phyloP scores from a whole-genome alignment of 2,329 filamentous ascomycete genomes.

The Colletotrichum limetticola region DNA sequence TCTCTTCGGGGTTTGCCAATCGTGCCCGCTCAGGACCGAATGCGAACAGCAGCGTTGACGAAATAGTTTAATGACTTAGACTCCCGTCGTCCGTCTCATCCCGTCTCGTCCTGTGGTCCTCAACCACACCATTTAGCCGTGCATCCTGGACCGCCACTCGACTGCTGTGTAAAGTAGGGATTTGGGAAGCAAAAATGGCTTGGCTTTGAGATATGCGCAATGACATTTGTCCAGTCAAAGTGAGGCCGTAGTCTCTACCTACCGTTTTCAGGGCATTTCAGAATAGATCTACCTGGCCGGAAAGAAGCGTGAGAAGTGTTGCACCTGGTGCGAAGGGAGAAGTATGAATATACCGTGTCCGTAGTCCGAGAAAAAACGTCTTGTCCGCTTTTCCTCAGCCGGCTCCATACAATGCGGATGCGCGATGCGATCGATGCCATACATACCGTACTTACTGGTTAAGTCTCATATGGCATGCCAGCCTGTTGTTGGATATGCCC shows the following conservation, averaged over 20 bases:
- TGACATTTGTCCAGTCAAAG: not conserved
- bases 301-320: not conserved
- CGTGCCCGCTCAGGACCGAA: not conserved
- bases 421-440: too few species aligned
- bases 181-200: not conserved
- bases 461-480: not conserved
- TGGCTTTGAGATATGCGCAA: not conserved
- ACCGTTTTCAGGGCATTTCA: too few species aligned
- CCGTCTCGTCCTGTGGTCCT: not conserved
- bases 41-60: not conserved
- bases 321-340: not conserved
- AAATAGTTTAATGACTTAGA: not conserved
- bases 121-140: not conserved
- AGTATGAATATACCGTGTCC: too few species aligned
- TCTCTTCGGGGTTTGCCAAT: not conserved
- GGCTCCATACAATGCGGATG: not conserved
- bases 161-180: not conserved
- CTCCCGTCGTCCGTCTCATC: not conserved
- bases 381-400: not conserved
- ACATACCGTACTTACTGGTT: not conserved
- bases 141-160: not conserved
- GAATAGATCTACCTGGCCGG: too few species aligned
- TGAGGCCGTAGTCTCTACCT: not conserved
- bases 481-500: not conserved
- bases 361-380: too few species aligned